phyloP scores from a whole-genome alignment of 495 filamentous ascomycete genomes.

The Podospora appendiculata region DNA sequence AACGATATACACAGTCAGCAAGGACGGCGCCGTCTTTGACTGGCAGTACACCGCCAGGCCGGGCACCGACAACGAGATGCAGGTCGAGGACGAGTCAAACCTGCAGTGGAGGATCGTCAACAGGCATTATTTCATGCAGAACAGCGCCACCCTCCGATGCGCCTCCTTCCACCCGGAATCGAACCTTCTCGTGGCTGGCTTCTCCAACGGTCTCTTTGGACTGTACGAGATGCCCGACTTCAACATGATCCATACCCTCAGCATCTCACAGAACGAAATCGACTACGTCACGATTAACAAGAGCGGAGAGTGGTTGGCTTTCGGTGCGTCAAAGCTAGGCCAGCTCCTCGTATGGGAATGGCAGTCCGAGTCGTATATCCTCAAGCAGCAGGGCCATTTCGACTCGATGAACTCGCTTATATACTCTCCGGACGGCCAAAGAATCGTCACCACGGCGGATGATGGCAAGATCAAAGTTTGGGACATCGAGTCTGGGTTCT shows the following conservation, averaged over 20 bases:
- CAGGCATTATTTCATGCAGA: slow-evolving; percentile 87
- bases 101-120: slow-evolving; percentile 79
- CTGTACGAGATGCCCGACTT: slow-evolving; percentile 97
- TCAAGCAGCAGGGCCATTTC: slow-evolving; percentile 96
- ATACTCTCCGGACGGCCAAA: slow-evolving; percentile 89
- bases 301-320: slow-evolving; percentile 93
- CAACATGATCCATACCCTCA: slow-evolving; percentile 81
- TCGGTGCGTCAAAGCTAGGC: slow-evolving; percentile 91
- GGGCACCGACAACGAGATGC: slow-evolving; percentile 52
- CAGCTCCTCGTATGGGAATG: slow-evolving; percentile 98
- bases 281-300: slow-evolving; percentile 89
- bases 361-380: slow-evolving; percentile 98
- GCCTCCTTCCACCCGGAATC: slow-evolving; percentile 80
- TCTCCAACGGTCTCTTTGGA: slow-evolving; percentile 88
- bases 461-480: slow-evolving; percentile 98
- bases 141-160: slow-evolving; percentile 78
- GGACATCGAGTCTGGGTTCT: slow-evolving; percentile 94
- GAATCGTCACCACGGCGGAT: slow-evolving; percentile 86
- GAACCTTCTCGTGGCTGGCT: slow-evolving; percentile 83
- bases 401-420: slow-evolving; percentile 92
- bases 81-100: slow-evolving; percentile 44
- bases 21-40: slow-evolving; percentile 47
- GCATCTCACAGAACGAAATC: slow-evolving; percentile 93
- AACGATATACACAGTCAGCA: slow-evolving; percentile 49
- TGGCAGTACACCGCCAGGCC: slow-evolving; percentile 60